phyloP scores from a whole-genome alignment of 768 basidiomycete genomes.

The Hirschioporus abietinus region DNA sequence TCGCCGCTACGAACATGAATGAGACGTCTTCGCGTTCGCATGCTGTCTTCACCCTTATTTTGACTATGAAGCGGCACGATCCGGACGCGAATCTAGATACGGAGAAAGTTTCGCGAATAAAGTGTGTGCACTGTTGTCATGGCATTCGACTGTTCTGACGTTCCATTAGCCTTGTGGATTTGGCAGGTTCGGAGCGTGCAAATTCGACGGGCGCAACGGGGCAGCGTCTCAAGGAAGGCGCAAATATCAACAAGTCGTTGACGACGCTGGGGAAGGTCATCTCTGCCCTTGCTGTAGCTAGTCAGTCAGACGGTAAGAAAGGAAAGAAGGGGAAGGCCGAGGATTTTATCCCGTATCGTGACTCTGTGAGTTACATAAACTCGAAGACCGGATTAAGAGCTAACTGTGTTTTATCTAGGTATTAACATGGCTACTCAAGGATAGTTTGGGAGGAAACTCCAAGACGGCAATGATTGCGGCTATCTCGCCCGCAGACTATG shows the following conservation, averaged over 20 bases:
- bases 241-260: conserved; percentile 97
- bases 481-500: conserved; percentile 97
- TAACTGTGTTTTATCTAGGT: conserved; percentile 45
- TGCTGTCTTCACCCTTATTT: conserved; percentile 93
- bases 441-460: conserved; percentile 93
- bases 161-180: conserved; percentile 74
- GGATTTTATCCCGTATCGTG: conserved; percentile 95
- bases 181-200: conserved; percentile 95
- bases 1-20: conserved; percentile 99
- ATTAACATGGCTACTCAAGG: conserved; percentile 96
- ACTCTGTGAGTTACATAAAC: conserved; percentile 64
- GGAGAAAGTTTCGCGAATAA: conserved; percentile 99
- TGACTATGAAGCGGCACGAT: conserved; percentile 91
- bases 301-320: conserved; percentile 54
- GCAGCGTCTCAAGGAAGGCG: conserved; percentile 92
- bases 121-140: conserved; percentile 34
- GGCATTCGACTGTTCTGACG: neutral
- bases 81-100: conserved; percentile 81
- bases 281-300: conserved; percentile 69
- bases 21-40: conserved; percentile 98
- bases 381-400: neutral
- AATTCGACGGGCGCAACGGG: conserved; percentile 98
- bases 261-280: conserved; percentile 99
- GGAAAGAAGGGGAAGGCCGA: conserved; percentile 86
- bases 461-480: conserved; percentile 99